phyloP scores from a whole-genome alignment of 129 eudicot genomes.

The Escallonia rubra region DNA sequence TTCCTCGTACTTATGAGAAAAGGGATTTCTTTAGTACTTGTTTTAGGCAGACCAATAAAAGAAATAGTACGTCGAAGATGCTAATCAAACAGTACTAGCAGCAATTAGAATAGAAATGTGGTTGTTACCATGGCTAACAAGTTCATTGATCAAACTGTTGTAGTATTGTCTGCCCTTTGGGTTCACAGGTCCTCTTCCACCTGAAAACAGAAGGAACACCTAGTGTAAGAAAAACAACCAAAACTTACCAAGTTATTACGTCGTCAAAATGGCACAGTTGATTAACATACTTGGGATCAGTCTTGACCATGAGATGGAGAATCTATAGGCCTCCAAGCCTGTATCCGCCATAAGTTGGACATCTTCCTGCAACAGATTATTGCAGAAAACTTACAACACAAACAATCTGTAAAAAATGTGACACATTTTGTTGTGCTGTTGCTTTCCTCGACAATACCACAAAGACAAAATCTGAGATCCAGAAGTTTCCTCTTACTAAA shows the following conservation, averaged over 20 bases:
- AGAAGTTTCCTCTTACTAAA: no score
- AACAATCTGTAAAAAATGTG: no score
- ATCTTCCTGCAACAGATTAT: constrained; percentile 32
- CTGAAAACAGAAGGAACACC: constrained; percentile 15
- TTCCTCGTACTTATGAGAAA: background rate
- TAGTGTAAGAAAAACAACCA: background rate
- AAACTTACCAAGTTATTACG: background rate
- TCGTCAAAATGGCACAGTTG: background rate
- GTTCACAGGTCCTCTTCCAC: constrained; percentile 53
- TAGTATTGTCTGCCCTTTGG: constrained; percentile 36
- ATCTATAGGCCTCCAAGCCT: constrained; percentile 43
- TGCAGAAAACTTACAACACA: background rate
- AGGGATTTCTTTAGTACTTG: background rate
- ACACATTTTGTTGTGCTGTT: no score
- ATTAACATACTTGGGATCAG: constrained; percentile 40
- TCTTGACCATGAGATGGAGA: constrained; percentile 54
- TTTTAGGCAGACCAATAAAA: background rate
- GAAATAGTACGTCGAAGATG: background rate
- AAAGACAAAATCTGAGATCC: no score
- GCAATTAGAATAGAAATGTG: background rate
- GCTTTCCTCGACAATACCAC: no score
- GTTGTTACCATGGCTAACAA: constrained; percentile 30
- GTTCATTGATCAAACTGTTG: constrained; percentile 45
- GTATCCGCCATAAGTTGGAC: constrained; percentile 40
- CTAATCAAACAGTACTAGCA: background rate